phyloP scores from a whole-genome alignment of 2,329 filamentous ascomycete species.

The Hyphodiscus sp. region DNA sequence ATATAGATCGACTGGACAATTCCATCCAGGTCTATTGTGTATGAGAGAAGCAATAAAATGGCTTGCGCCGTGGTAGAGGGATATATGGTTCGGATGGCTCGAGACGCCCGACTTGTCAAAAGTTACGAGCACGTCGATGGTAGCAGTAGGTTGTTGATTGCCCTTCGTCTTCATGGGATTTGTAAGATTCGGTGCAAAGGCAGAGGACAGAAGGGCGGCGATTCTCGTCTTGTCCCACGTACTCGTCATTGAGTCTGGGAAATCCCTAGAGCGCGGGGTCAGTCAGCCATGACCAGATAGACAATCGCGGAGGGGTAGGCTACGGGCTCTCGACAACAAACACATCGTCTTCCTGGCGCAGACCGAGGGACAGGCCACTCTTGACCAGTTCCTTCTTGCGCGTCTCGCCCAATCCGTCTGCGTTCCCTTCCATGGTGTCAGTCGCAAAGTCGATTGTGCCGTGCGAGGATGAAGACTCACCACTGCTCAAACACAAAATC shows the following conservation, averaged over 20 bases:
- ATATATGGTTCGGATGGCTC: constrained; percentile 87
- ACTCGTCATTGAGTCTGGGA: constrained; percentile 82
- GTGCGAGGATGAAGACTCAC: constrained; percentile 34
- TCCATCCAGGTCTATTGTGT: constrained; percentile 55
- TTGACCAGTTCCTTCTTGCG: constrained; percentile 78
- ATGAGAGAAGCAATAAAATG: constrained; percentile 64
- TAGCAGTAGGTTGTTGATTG: constrained; percentile 36
- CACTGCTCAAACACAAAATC: constrained; percentile 86
- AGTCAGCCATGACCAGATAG: neutral
- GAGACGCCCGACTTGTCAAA: constrained; percentile 83
- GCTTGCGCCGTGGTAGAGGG: constrained; percentile 75
- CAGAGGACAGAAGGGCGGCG: constrained; percentile 59
- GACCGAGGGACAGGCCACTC: constrained; percentile 69
- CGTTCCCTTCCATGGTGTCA: constrained; percentile 53
- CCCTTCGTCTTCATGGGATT: constrained; percentile 26
- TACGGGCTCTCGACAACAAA: constrained; percentile 77
- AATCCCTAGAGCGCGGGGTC: constrained; percentile 42
- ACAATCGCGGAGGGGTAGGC: constrained; percentile 24
- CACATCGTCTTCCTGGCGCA: constrained; percentile 70
- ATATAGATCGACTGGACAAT: constrained; percentile 76
- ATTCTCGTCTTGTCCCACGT: constrained; percentile 70
- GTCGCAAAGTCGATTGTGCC: constrained; percentile 7
- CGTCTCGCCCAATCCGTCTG: constrained; percentile 77
- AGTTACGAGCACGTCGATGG: constrained; percentile 61
- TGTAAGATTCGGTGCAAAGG: constrained; percentile 64